Evolutionary conservation across 768 basidiomycete species (phyloP), one percentile per base, ranked within the genome.

Genomic region (Kwoniella botswanensis): DNA sequence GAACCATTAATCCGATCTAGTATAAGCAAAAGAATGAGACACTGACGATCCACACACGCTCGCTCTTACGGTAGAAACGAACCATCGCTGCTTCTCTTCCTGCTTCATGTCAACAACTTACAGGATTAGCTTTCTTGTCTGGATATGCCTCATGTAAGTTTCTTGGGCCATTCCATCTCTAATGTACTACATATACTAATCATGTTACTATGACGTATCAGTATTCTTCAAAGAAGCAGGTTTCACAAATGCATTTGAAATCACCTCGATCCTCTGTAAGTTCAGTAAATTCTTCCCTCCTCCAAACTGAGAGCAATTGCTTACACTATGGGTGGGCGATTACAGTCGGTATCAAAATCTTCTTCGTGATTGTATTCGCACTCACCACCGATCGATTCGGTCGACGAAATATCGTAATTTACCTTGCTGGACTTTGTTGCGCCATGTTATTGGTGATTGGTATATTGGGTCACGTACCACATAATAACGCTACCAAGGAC

Each of bases 221-320:
- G 65, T 69, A 24, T 76, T 76, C 62, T 73, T 74, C 67, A 54
- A 67, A 43, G 67, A 71, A 61, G 62, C 58, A 15, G 75, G 75
- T 4, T 76, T 74, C 62, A 67, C 63, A 3, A 69, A 76, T 50
- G 59, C 75, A 4, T 75, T 72, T 57, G 63, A 63, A 22, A 69
- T 75, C 53, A 75, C 74, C 3, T 53, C 64, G 1, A 68, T 75
- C 53, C 58, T 72, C 13, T 59, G 62, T 57, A n/a, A 57, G 57
- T n/a, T n/a, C n/a, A n/a, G n/a, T n/a, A n/a, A n/a, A n/a, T n/a
- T n/a, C n/a, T n/a, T n/a, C n/a, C n/a, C n/a, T n/a, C 60, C 64
- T n/a, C 53, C 22, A n/a, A 7, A 54, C 53, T 18, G 53, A 26
- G 24, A 26, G 24, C 24, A 26, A 26, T 18, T 6, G 24, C 18